Evolutionary conservation across 495 filamentous ascomycete genomes (phyloP).

Genomic region (Bathelium albidoporum): DNA sequence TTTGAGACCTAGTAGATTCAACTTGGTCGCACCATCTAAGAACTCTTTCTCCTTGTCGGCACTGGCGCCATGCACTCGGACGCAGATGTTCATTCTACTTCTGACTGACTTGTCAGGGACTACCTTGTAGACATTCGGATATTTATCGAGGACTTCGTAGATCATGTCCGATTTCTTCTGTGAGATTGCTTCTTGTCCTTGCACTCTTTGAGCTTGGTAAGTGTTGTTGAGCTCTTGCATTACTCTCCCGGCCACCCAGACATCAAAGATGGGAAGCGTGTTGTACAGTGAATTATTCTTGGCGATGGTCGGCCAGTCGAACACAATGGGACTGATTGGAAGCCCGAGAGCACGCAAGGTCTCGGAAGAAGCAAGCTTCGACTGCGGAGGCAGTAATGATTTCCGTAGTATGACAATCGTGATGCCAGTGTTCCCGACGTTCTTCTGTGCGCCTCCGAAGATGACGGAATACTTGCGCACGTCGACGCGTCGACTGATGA

Average conservation of each 20-base stretch:
- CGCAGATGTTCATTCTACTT: constrained; percentile 88
- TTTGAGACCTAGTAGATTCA: constrained; percentile 60
- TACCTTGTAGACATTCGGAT: constrained; percentile 57
- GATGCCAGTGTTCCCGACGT: constrained; percentile 74
- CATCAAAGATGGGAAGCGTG: constrained; percentile 87
- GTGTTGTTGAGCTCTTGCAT: constrained; percentile 54
- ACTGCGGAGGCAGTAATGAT: constrained; percentile 56
- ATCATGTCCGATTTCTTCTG: constrained; percentile 61
- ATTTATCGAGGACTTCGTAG: constrained; percentile 63
- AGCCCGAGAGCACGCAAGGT: constrained; percentile 66
- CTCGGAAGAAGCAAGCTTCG: constrained; percentile 45
- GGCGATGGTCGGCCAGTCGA: constrained; percentile 69
- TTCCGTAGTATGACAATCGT: constrained; percentile 76
- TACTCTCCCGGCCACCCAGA: constrained; percentile 80
- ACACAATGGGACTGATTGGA: constrained; percentile 62
- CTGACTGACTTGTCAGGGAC: constrained; percentile 63
- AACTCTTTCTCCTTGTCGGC: constrained; percentile 65
- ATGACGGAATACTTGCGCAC: constrained; percentile 61
- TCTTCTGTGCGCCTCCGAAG: constrained; percentile 85
- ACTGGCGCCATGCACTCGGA: constrained; percentile 57
- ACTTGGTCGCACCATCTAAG: constrained; percentile 55
- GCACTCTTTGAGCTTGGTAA: constrained; percentile 45
- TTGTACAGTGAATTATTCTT: constrained; percentile 92
- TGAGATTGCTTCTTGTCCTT: constrained; percentile 59
- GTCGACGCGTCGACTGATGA: constrained; percentile 54